These are phyloP conservation scores for Uronychia binucleata DNA, from an alignment of 73 alveolate genomes.

Conservation along the genomic window DNA sequence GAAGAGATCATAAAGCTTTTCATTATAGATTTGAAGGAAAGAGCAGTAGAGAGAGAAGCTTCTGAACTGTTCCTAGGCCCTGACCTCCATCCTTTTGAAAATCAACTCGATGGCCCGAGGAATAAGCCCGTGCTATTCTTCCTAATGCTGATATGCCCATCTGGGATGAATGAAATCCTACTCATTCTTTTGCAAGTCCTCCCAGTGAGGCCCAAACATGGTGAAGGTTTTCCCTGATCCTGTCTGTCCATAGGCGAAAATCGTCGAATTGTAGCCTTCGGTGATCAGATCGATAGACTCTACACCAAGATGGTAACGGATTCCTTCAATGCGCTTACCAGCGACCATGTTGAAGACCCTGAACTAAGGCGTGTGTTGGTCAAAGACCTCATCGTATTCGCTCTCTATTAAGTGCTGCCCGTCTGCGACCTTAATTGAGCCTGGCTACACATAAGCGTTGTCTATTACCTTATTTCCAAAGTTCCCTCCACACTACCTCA, in stretches of 20 bases:
- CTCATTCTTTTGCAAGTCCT: neutral
- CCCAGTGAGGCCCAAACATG: conserved; percentile 63
- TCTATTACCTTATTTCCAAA: no score
- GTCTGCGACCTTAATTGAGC: conserved; percentile 30
- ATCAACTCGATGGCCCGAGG: conserved; percentile 30
- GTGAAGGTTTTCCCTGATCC: conserved; percentile 73
- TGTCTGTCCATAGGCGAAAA: conserved; percentile 68
- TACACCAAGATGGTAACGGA: neutral
- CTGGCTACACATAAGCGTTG: neutral
- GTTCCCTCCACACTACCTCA: no score
- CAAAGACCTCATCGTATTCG: conserved; percentile 36
- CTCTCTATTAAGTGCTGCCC: conserved; percentile 22
- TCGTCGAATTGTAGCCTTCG: conserved; percentile 63
- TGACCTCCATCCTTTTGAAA: neutral
- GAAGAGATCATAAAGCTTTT: conserved; percentile 60
- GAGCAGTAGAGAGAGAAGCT: conserved; percentile 63
- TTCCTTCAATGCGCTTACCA: conserved; percentile 1
- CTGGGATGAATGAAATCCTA: conserved; percentile 1
- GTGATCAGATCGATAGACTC: conserved; percentile 28
- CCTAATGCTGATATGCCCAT: neutral
- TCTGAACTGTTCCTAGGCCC: neutral
- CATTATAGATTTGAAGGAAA: conserved; percentile 78
- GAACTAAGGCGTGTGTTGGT: conserved; percentile 4
- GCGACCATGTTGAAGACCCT: conserved; percentile 10
- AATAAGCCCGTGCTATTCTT: conserved; percentile 20